These are phyloP conservation scores for Aspergillus calidoustus DNA, from an alignment of 2,329 filamentous ascomycete species.

Conservation along the genomic window DNA sequence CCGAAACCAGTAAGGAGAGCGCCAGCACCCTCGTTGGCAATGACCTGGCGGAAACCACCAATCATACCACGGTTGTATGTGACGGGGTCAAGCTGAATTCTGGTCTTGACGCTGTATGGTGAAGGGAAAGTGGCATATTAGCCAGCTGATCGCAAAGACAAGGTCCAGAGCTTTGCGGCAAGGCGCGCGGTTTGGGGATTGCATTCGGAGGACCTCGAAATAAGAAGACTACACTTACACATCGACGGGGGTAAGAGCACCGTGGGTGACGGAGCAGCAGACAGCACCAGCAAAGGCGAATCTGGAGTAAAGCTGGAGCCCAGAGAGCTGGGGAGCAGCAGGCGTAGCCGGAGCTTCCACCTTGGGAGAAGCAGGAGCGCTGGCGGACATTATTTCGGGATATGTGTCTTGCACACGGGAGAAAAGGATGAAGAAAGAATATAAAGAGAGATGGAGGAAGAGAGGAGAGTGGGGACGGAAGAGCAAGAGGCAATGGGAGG, in stretches of 20 bases:
- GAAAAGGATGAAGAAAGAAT: constrained; percentile 19
- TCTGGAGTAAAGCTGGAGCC: constrained; percentile 82
- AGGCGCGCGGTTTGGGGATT: constrained; percentile 16
- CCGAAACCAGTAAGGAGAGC: constrained; percentile 85
- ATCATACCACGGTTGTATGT: constrained; percentile 89
- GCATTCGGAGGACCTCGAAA: constrained; percentile 26
- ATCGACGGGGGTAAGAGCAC: constrained; percentile 95
- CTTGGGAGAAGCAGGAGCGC: constrained; percentile 52
- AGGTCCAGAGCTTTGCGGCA: constrained; percentile 10
- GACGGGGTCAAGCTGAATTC: constrained; percentile 87
- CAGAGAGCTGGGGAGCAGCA: constrained; percentile 55
- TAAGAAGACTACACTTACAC: constrained; percentile 72
- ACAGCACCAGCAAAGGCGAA: constrained; percentile 97
- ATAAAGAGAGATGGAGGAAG: constrained; percentile 20
- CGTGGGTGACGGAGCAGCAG: constrained; percentile 98
- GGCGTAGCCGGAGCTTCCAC: constrained; percentile 33
- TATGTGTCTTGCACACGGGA: constrained; percentile 27
- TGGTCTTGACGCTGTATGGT: constrained; percentile 82
- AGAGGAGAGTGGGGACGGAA: constrained; percentile 23
- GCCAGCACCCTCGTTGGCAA: constrained; percentile 81
- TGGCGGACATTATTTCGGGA: constrained; percentile 46
- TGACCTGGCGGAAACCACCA: constrained; percentile 84
- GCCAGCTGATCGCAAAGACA: constrained; percentile 1
- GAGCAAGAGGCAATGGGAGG: constrained; percentile 24
- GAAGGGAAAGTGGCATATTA: constrained; percentile 26